Evolutionary conservation across 2,329 filamentous ascomycete genomes (phyloP).

Genomic region (Diaporthe vexans): DNA sequence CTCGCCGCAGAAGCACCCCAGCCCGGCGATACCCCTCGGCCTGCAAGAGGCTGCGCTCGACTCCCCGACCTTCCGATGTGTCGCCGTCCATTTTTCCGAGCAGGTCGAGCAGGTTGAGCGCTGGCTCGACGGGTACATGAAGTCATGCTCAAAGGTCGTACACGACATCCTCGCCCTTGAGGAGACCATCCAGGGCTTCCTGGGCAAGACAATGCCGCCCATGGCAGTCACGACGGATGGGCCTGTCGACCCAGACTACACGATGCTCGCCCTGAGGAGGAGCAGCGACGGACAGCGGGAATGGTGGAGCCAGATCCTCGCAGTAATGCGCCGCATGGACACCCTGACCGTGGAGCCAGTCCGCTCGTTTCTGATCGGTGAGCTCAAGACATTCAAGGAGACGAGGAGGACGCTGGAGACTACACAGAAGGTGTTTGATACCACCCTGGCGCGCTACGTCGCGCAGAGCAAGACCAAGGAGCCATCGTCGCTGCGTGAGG

Average conservation of each 20-base stretch:
- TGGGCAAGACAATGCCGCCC: conserved; percentile 82
- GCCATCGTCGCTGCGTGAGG: conserved; percentile 89
- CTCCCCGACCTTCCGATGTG: conserved; percentile 94
- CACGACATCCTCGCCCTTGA: conserved; percentile 81
- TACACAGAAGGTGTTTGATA: conserved; percentile 88
- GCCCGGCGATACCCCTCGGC: conserved; percentile 77
- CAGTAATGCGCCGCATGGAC: conserved; percentile 83
- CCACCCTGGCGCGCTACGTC: conserved; percentile 84
- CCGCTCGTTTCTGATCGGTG: conserved; percentile 80
- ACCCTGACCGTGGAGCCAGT: conserved; percentile 85
- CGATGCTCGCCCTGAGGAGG: conserved; percentile 85
- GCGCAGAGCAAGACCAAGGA: conserved; percentile 94
- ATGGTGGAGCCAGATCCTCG: conserved; percentile 85
- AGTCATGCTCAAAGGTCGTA: conserved; percentile 67
- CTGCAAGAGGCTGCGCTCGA: conserved; percentile 97
- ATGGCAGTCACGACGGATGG: conserved; percentile 79
- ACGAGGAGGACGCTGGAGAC: conserved; percentile 81
- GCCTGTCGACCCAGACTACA: conserved; percentile 95
- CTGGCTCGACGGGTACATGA: conserved; percentile 82
- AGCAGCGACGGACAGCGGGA: conserved; percentile 89
- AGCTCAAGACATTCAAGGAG: conserved; percentile 90
- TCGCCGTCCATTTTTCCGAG: conserved; percentile 87
- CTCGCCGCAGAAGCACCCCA: conserved; percentile 43
- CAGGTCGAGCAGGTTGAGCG: conserved; percentile 92
- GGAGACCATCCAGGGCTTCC: conserved; percentile 81